phyloP scores from a whole-genome alignment of 2,329 filamentous ascomycete species.

The Dryadomyces sulphureus region DNA sequence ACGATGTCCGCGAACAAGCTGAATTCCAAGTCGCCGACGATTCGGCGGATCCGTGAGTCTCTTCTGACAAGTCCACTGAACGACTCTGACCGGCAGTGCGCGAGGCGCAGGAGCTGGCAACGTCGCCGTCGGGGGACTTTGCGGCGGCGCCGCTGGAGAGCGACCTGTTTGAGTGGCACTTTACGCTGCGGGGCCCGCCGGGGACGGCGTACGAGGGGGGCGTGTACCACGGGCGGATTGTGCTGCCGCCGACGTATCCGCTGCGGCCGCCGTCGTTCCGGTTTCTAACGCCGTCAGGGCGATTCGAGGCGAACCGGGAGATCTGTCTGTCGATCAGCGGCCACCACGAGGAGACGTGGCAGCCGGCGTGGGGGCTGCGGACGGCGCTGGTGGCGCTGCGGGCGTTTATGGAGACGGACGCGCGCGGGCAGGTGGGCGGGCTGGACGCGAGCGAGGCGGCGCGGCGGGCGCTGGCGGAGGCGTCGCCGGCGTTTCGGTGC shows the following conservation, averaged over 20 bases:
- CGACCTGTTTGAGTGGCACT: slow-evolving; percentile 98
- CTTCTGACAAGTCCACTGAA: too few species aligned
- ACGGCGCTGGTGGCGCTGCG: slow-evolving; percentile 71
- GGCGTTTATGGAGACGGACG: slow-evolving; percentile 86
- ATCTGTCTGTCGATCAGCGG: slow-evolving; percentile 90
- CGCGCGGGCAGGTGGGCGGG: slow-evolving; percentile 77
- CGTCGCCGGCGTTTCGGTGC: slow-evolving; percentile 55
- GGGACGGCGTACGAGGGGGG: slow-evolving; percentile 64
- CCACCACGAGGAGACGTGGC: slow-evolving; percentile 97
- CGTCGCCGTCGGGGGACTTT: slow-evolving; percentile 70
- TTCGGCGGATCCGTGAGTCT: slow-evolving; percentile 67
- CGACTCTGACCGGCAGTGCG: slow-evolving; percentile 42
- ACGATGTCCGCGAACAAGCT: slow-evolving; percentile 25
- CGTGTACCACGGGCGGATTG: slow-evolving; percentile 90
- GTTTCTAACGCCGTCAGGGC: slow-evolving; percentile 79
- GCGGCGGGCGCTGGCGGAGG: slow-evolving; percentile 51
- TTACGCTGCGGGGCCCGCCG: slow-evolving; percentile 84
- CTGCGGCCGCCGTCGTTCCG: slow-evolving; percentile 89
- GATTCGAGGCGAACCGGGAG: slow-evolving; percentile 93
- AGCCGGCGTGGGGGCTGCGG: slow-evolving; percentile 91
- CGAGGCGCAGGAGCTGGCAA: slow-evolving; percentile 77
- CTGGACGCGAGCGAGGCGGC: slow-evolving; percentile 60
- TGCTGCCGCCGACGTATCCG: slow-evolving; percentile 79
- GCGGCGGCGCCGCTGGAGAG: slow-evolving; percentile 71
- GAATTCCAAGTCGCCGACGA: slow-evolving; percentile 69